Evolutionary conservation across 306 rosid genomes (phyloP).

Genomic region (Quercus variabilis): DNA sequence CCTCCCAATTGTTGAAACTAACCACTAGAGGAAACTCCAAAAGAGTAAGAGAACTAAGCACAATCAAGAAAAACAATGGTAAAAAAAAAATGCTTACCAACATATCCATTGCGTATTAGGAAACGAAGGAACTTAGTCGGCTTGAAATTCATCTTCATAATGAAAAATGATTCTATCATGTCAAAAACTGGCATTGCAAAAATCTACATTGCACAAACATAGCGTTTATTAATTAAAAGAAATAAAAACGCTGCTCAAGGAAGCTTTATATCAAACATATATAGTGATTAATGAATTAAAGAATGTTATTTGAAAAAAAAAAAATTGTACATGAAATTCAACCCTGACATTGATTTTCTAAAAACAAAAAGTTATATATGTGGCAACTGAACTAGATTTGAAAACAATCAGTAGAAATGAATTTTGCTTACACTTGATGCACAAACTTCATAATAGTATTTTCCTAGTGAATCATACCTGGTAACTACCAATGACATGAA

Average conservation of each 20-base stretch:
- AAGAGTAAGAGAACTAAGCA: neutral
- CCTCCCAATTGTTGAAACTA: too few species aligned
- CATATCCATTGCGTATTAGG: slow-evolving; percentile 16
- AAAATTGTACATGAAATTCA: neutral
- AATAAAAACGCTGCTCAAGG: too few species aligned
- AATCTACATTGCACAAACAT: slow-evolving; percentile 12
- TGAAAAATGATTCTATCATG: slow-evolving; percentile 24
- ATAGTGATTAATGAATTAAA: neutral
- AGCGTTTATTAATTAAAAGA: too few species aligned
- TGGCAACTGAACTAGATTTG: neutral
- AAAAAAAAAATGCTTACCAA: slow-evolving; percentile 21
- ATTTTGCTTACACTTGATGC: neutral
- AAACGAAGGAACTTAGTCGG: slow-evolving; percentile 33
- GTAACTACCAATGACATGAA: slow-evolving; percentile 49
- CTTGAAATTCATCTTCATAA: slow-evolving; percentile 28
- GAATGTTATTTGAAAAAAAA: neutral
- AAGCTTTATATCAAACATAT: neutral
- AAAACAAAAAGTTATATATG: neutral
- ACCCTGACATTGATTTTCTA: neutral
- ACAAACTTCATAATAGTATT: neutral
- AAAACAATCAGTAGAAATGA: too few species aligned
- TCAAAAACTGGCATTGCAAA: slow-evolving; percentile 41
- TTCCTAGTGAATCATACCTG: slow-evolving; percentile 3
- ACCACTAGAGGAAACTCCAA: too few species aligned
- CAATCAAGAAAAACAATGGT: neutral